A percentile compares a stretch with the other conserved stretches of the same genome.
Evolutionary conservation across 164 flowering plant genomes (phyloP).

Genomic region (Tetrastigma voinierianum): DNA sequence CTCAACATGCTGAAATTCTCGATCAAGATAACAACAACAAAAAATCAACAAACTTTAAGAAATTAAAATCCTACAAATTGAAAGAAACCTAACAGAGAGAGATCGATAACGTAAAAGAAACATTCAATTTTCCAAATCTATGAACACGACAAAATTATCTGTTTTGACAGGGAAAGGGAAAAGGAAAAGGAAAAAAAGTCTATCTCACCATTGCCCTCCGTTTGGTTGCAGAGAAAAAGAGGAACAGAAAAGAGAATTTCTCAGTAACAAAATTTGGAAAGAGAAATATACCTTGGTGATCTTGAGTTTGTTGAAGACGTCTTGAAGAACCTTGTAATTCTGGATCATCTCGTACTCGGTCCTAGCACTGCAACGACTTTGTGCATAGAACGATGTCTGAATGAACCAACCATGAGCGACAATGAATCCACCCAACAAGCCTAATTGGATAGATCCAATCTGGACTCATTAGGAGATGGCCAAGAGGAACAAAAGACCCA

Average conservation of each 20-base stretch:
- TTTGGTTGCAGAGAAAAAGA: not conserved
- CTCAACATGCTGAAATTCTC: slow-evolving; percentile 68
- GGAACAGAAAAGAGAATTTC: not conserved
- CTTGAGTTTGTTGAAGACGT: slow-evolving; percentile 94
- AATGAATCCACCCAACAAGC: slow-evolving; percentile 88
- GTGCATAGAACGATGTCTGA: slow-evolving; percentile 96
- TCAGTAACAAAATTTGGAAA: not conserved
- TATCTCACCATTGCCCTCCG: not conserved
- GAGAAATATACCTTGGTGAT: slow-evolving; percentile 68
- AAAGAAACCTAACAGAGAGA: not conserved
- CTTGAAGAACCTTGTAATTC: slow-evolving; percentile 97
- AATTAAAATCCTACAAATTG: not conserved
- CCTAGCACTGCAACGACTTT: slow-evolving; percentile 96
- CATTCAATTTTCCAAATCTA: slow-evolving; percentile 1
- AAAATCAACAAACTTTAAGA: not conserved
- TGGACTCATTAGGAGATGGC: not conserved
- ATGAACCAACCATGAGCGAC: slow-evolving; percentile 91
- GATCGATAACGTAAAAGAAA: not conserved
- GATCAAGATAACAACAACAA: not conserved
- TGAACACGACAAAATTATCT: too few relatives aligned
- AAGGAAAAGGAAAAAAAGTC: too few relatives aligned
- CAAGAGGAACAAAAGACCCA: not conserved
- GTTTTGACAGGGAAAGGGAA: too few relatives aligned
- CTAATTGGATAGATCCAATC: slow-evolving; percentile 22
- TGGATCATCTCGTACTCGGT: slow-evolving; percentile 98